phyloP scores from a whole-genome alignment of 164 flowering plant genomes.

The Warburgia ugandensis region DNA sequence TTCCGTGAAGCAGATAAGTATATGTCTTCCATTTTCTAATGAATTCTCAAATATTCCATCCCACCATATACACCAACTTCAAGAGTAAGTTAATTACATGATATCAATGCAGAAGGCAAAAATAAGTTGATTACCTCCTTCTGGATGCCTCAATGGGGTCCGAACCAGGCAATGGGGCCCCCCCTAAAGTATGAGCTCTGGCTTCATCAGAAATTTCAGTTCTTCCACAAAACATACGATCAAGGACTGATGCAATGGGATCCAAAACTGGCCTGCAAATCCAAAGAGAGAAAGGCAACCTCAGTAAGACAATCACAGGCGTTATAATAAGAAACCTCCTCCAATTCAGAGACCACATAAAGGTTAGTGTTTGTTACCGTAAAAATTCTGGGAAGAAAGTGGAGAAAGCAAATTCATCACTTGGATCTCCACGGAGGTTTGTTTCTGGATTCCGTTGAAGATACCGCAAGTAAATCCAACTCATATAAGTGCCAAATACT shows the following conservation, averaged over 20 bases:
- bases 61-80: too few relatives aligned
- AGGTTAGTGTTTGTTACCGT: slow-evolving; percentile 31
- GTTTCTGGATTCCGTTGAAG: slow-evolving; percentile 79
- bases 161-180: slow-evolving; percentile 77
- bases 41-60: too few relatives aligned
- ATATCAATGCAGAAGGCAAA: neutral
- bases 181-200: slow-evolving; percentile 47
- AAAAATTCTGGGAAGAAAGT: slow-evolving; percentile 82
- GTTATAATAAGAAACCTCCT: neutral
- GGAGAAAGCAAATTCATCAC: slow-evolving; percentile 87
- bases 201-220: slow-evolving; percentile 37
- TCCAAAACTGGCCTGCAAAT: slow-evolving; percentile 71
- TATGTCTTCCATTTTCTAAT: too few relatives aligned
- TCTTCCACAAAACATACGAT: slow-evolving; percentile 75
- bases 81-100: too few relatives aligned
- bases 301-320: neutral
- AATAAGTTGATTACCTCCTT: slow-evolving; percentile 76
- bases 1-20: too few relatives aligned
- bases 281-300: slow-evolving; percentile 9
- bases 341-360: neutral
- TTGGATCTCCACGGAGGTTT: slow-evolving; percentile 77
- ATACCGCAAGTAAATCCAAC: slow-evolving; percentile 94
- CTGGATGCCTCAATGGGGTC: slow-evolving; percentile 90
- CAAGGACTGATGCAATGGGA: slow-evolving; percentile 67
- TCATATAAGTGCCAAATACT: slow-evolving; percentile 71